phyloP scores from a whole-genome alignment of 1,284 basidiomycete species.

The Ceratobasidium sp. region DNA sequence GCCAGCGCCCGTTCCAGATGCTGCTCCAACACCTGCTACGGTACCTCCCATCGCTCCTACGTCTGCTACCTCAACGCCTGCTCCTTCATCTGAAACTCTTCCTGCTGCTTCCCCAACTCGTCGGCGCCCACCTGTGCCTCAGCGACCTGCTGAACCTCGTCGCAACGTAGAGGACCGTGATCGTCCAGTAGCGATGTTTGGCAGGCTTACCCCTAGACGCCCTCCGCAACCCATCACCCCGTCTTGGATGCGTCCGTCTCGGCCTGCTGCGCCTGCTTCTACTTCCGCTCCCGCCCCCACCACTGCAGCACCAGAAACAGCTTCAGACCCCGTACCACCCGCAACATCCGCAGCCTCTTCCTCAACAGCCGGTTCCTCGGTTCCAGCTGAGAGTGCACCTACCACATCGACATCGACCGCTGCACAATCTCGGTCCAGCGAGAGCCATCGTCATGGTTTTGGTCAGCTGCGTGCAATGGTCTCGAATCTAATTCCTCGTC shows the following conservation, averaged over 20 bases:
- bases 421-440: not conserved
- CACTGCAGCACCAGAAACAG: not conserved
- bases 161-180: not conserved
- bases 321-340: slow-evolving; percentile 7
- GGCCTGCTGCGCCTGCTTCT: not conserved
- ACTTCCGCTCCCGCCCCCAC: no score
- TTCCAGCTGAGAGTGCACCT: not conserved
- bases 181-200: slow-evolving; percentile 40
- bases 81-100: not conserved
- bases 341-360: not conserved
- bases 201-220: slow-evolving; percentile 20
- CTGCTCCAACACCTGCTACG: not conserved
- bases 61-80: not conserved
- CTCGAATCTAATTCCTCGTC: slow-evolving; percentile 32
- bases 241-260: slow-evolving; percentile 29
- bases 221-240: slow-evolving; percentile 37
- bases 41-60: not conserved
- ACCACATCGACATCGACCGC: not conserved
- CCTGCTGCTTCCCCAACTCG: not conserved
- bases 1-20: not conserved
- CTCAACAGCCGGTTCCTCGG: not conserved
- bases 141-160: slow-evolving; percentile 1
- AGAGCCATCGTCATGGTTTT: not conserved
- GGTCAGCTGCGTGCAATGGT: slow-evolving; percentile 30
- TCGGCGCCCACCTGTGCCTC: not conserved